Evolutionary conservation across 129 eudicot species (phyloP), one percentile per base, ranked within the genome.

Genomic region (Solidago caesia): DNA sequence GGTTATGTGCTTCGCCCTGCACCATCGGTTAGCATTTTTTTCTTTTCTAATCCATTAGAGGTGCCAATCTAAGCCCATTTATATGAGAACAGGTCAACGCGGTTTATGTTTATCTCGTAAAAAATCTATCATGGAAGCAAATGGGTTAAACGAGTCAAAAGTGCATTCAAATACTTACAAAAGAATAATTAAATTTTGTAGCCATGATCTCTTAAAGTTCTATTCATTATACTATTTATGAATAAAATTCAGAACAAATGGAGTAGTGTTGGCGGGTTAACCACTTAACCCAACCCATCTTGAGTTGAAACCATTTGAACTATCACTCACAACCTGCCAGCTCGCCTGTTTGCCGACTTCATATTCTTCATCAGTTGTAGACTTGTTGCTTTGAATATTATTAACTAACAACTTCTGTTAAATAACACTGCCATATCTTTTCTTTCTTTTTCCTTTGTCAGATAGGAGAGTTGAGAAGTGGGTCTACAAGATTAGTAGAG

Each of bases 1-100:
- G 99, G 99, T 64, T 84, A 85, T 81, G 99, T 94, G 66, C 76
- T 94, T 62, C 99, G 97, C 77, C 99, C 99, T 76, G 99, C 99
- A 76, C 99, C 99, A 29, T 83, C 90, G 33, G 99, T 94, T 29
- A 63, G 68, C 46, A 4, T 41, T 44, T 62, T 62, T 62, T 4
- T 63, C n/a, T 63, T 63, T 63, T 33, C 16, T 63, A 29, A 39
- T 61, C 42, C 44, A 12, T 14, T 39, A 29, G 13, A 53, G 59
- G 59, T 53, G 59, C 21, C 13, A 2, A 8, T 14, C 26, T 55
- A 15, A 55, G 16, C 61, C 26, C 27, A 55, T 55, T 55, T 11
- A 26, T 55, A 55, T 55, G 16, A 55, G 26, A 55, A 55, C 61
- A 3, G 26, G 39, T 29, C 39, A 29, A 29, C 39, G 39, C 39